A percentile compares a stretch with the other conserved stretches of the same genome.
phyloP scores from a whole-genome alignment of 2,329 filamentous ascomycete genomes.

The Gaeumannomyces tritici region DNA sequence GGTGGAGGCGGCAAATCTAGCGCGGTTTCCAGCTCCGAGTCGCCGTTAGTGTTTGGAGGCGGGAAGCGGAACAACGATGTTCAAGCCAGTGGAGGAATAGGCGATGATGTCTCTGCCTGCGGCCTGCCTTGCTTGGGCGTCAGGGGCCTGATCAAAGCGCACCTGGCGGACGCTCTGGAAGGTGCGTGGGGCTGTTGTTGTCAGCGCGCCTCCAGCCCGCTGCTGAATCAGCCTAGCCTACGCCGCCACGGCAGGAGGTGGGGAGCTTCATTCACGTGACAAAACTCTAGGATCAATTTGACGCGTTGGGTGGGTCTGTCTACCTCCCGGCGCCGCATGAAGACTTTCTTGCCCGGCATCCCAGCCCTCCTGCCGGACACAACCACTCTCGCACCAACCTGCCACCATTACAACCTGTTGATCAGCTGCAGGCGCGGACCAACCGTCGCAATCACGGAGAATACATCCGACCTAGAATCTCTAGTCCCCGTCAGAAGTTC shows the following conservation, averaged over 20 bases:
- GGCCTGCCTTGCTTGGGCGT: neutral
- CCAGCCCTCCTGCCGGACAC: too few species aligned
- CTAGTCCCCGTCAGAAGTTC: neutral
- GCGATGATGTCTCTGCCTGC: neutral
- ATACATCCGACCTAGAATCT: neutral
- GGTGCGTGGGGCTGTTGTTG: neutral
- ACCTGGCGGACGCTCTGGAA: neutral
- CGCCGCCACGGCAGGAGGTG: neutral
- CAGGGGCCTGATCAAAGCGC: too few species aligned
- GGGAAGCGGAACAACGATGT: neutral
- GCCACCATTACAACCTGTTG: neutral
- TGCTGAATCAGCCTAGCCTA: neutral
- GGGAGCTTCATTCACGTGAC: neutral
- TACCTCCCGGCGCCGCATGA: neutral
- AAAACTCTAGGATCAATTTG: neutral
- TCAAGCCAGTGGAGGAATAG: neutral
- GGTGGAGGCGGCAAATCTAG: neutral
- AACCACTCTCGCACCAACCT: neutral
- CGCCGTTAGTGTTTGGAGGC: neutral
- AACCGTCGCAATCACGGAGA: neutral
- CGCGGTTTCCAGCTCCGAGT: neutral
- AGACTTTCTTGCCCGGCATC: neutral
- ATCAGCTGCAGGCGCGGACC: neutral
- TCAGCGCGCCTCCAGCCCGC: neutral
- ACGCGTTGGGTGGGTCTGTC: conserved; percentile 4